Percentiles rank a stretch among this genome's conserved stretches.
phyloP scores from a whole-genome alignment of 2,329 filamentous ascomycete species.

The Colletotrichum karsti region DNA sequence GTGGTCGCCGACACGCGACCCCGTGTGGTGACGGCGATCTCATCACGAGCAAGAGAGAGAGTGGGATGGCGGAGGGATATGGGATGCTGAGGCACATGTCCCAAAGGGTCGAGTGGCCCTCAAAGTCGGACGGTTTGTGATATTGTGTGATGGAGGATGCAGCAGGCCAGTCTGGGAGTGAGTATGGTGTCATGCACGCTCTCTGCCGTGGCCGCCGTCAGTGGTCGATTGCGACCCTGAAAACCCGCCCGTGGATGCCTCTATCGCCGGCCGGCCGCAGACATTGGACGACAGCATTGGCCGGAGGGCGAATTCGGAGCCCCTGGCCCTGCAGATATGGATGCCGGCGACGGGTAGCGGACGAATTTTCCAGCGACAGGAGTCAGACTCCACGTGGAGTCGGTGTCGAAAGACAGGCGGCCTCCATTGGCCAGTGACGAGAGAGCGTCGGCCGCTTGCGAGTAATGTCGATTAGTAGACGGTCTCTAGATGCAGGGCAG shows the following conservation, averaged over 20 bases:
- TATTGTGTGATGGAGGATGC: conserved; percentile 18
- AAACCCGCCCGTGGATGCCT: neutral
- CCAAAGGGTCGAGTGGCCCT: conserved; percentile 3
- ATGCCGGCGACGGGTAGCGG: conserved; percentile 1
- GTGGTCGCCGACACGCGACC: conserved; percentile 27
- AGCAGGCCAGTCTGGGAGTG: conserved; percentile 8
- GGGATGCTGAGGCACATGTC: conserved; percentile 17
- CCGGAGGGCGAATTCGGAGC: conserved; percentile 22
- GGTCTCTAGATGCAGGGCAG: conserved; percentile 1
- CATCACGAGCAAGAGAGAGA: conserved; percentile 21
- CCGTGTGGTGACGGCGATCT: conserved; percentile 9
- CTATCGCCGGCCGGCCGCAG: neutral
- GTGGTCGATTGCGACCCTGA: conserved; percentile 20
- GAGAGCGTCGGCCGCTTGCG: neutral
- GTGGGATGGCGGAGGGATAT: conserved; percentile 3
- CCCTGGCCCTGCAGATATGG: conserved; percentile 13
- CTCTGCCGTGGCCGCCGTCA: conserved; percentile 12
- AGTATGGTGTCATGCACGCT: conserved; percentile 25
- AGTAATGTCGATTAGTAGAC: conserved; percentile 6
- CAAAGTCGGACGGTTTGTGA: conserved; percentile 30
- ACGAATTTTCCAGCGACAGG: neutral
- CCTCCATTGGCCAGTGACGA: conserved; percentile 15
- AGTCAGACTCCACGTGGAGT: conserved; percentile 2
- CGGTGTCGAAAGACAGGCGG: conserved; percentile 2
- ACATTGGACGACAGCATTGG: conserved; percentile 5